Percentiles rank a stretch among this genome's conserved stretches.
Conservation (phyloP, 805 yeast genomes). For the Lipomyces japonicus region DNA sequence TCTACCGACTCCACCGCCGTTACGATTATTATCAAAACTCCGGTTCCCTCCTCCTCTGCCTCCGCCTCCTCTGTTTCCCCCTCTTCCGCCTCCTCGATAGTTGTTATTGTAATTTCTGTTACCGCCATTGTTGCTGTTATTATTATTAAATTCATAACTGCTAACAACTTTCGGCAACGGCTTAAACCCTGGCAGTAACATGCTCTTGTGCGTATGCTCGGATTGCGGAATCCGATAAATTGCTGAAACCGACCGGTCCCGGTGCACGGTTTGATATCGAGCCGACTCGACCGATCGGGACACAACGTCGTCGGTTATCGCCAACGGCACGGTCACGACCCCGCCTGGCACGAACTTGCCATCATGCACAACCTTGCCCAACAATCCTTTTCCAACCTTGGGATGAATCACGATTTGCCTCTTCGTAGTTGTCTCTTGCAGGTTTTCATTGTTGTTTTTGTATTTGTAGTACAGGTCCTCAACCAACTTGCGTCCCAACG, state of each 20-base stretch:
- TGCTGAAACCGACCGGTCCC: constrained; percentile 43
- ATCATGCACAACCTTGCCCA: constrained; percentile 38
- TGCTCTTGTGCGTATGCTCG: constrained; percentile 61
- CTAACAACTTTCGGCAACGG: constrained; percentile 59
- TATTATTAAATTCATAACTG: constrained; percentile 54
- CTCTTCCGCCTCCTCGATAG: background rate
- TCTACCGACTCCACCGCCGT: background rate
- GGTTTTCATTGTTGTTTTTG: constrained; percentile 34
- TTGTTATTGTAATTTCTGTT: constrained; percentile 35
- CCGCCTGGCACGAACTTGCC: constrained; percentile 16
- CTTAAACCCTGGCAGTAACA: constrained; percentile 75
- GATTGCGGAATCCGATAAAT: constrained; percentile 61
- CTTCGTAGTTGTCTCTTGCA: constrained; percentile 36
- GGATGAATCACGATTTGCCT: constrained; percentile 21
- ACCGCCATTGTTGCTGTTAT: constrained; percentile 20
- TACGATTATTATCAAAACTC: background rate
- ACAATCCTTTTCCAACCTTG: constrained; percentile 25
- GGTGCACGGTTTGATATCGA: constrained; percentile 39
- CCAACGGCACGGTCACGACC: constrained; percentile 19
- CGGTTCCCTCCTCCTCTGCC: background rate
- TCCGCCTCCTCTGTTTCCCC: background rate
- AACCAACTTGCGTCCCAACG: constrained; percentile 43
- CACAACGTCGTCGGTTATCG: constrained; percentile 8
- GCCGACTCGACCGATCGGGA: constrained; percentile 5
- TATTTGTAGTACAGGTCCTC: constrained; percentile 44